Conservation (phyloP, 1,139 yeast genomes). For the Meyerozyma carpophila region DNA sequence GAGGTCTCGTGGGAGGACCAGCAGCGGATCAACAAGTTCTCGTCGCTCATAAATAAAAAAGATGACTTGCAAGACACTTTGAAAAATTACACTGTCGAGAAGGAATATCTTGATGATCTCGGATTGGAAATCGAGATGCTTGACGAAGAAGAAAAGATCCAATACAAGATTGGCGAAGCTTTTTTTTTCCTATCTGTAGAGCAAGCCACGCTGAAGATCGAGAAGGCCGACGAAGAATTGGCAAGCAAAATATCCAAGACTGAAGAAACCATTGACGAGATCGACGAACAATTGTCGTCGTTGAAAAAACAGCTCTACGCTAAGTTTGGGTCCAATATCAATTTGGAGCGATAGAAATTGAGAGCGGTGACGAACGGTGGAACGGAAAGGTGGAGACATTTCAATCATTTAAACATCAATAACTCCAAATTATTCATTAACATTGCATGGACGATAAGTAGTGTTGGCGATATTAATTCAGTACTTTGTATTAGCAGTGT, state of each 20-base stretch:
- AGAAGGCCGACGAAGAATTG: constrained; percentile 49
- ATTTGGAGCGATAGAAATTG: constrained; percentile 53
- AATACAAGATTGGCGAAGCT: constrained; percentile 69
- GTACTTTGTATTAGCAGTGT: not conserved
- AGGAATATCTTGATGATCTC: constrained; percentile 86
- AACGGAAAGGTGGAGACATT: no score
- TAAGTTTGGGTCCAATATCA: constrained; percentile 86
- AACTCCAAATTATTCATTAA: no score
- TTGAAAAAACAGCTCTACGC: constrained; percentile 76
- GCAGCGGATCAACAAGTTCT: constrained; percentile 80
- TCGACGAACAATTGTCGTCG: constrained; percentile 49
- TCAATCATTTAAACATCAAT: no score
- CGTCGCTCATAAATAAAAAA: constrained; percentile 69
- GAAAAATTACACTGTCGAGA: constrained; percentile 53
- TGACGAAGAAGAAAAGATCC: constrained; percentile 71
- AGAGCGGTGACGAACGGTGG: no score
- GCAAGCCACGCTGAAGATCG: constrained; percentile 64
- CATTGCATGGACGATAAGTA: no score
- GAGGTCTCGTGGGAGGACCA: constrained; percentile 91
- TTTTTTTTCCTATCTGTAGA: constrained; percentile 64
- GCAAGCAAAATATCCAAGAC: constrained; percentile 43
- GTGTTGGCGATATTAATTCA: no score
- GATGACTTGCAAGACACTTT: constrained; percentile 53
- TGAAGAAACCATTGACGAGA: constrained; percentile 43
- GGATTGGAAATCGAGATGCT: constrained; percentile 78